These are phyloP conservation scores for Cochlearia excelsa DNA, from an alignment of 345 rosid genomes.

Conservation along the genomic window DNA sequence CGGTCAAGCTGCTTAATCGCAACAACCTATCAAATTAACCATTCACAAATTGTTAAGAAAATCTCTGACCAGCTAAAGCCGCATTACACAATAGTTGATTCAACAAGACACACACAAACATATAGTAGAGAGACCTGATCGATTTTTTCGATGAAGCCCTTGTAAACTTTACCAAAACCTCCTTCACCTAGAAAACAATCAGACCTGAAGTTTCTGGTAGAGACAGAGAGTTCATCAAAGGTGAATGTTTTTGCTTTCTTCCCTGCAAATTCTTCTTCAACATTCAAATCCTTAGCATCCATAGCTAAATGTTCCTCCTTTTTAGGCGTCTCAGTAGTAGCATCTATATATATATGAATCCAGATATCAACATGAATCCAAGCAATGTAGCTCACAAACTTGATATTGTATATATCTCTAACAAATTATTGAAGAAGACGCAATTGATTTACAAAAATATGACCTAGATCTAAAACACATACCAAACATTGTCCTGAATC, in stretches of 20 bases:
- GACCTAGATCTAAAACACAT: not conserved
- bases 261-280: conserved; percentile 42
- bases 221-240: conserved; percentile 51
- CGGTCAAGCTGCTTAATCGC: conserved; percentile 88
- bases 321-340: conserved; percentile 28
- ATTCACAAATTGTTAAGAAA: not conserved
- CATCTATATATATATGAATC: too few relatives aligned
- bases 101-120: not conserved
- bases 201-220: conserved; percentile 48
- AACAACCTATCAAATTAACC: conserved; percentile 43
- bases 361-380: conserved; percentile 1
- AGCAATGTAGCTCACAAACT: too few relatives aligned
- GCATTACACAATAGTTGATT: not conserved
- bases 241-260: conserved; percentile 48
- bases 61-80: not conserved
- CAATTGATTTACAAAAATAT: too few relatives aligned
- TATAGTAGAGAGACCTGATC: conserved; percentile 44
- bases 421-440: too few relatives aligned
- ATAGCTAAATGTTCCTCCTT: conserved; percentile 41
- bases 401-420: too few relatives aligned
- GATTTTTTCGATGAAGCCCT: conserved; percentile 51
- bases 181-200: conserved; percentile 79
- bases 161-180: conserved; percentile 83
- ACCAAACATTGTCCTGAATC: not conserved
- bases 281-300: conserved; percentile 44